Percentiles rank a stretch among this genome's conserved stretches.
phyloP scores from a whole-genome alignment of 2,329 filamentous ascomycete species.

The Neonectria coccinea region DNA sequence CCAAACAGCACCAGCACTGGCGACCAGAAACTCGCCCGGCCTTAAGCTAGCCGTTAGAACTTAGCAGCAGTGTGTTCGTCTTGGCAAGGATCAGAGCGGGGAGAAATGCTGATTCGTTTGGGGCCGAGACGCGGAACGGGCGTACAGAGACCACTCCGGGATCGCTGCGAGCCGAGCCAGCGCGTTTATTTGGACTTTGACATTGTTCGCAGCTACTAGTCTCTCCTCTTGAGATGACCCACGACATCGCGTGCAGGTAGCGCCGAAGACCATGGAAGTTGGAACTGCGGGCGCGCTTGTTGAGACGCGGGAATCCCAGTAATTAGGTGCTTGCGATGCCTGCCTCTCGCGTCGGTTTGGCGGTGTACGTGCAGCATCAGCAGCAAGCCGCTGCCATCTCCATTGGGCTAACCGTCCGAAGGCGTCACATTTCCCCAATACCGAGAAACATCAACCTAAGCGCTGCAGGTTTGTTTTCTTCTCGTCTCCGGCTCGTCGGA shows the following conservation, averaged over 20 bases:
- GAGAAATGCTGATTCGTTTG: constrained; percentile 7
- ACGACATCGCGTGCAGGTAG: not conserved
- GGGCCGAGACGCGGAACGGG: constrained; percentile 9
- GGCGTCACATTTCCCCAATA: not conserved
- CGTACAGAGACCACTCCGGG: constrained; percentile 2
- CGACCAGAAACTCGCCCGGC: constrained; percentile 22
- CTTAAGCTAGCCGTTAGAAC: not conserved
- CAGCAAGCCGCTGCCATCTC: not conserved
- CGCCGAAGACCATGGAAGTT: constrained; percentile 20
- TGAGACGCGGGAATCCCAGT: constrained; percentile 24
- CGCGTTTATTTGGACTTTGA: constrained; percentile 23
- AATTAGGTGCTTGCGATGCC: not conserved
- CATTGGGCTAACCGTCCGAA: not conserved
- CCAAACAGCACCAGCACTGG: constrained; percentile 8
- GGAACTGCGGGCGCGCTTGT: constrained; percentile 28
- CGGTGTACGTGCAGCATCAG: constrained; percentile 13
- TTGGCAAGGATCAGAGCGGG: constrained; percentile 33
- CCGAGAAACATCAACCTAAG: not conserved
- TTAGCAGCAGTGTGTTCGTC: constrained; percentile 24
- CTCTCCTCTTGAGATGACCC: not conserved
- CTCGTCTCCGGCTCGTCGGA: not conserved
- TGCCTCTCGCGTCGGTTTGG: constrained; percentile 10
- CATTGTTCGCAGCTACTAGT: not conserved
- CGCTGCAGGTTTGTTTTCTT: not conserved
- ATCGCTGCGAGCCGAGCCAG: constrained; percentile 4